Percentiles rank a stretch among this genome's conserved stretches.
phyloP scores from a whole-genome alignment of 352 stramenopile genomes.

The Peronospora farinosa region DNA sequence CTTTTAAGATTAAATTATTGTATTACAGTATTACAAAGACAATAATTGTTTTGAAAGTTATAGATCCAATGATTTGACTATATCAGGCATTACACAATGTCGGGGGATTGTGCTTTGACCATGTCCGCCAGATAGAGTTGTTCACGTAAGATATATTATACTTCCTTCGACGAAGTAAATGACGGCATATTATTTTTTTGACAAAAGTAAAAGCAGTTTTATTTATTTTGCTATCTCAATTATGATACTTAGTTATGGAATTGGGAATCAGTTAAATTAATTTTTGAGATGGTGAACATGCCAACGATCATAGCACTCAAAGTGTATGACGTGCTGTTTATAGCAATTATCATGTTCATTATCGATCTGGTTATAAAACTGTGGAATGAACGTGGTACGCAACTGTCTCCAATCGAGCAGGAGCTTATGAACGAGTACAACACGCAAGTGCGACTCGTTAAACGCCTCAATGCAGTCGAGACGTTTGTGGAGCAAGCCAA shows the following conservation, averaged over 20 bases:
- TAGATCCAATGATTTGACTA: too few relatives aligned
- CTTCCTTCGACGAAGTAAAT: too few relatives aligned
- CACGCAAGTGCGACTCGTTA: constrained; percentile 68
- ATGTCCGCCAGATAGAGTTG: too few relatives aligned
- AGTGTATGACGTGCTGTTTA: constrained; percentile 67
- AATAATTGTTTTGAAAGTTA: too few relatives aligned
- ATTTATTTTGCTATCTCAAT: background rate
- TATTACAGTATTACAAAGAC: too few relatives aligned
- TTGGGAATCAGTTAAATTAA: background rate
- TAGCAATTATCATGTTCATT: constrained; percentile 49
- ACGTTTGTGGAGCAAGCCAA: constrained; percentile 87
- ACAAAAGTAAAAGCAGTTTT: too few relatives aligned
- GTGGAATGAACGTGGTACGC: constrained; percentile 43
- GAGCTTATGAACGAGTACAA: constrained; percentile 67
- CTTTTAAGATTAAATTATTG: too few relatives aligned
- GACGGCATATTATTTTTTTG: too few relatives aligned
- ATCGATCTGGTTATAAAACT: constrained; percentile 49
- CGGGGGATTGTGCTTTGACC: too few relatives aligned
- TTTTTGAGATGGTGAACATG: constrained; percentile 18
- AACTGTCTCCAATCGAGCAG: constrained; percentile 51
- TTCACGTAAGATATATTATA: too few relatives aligned
- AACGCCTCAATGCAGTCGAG: constrained; percentile 82
- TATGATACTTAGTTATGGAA: too few relatives aligned
- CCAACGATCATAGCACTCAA: constrained; percentile 47
- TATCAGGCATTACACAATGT: too few relatives aligned